Base-by-base conservation (phyloP, 768 basidiomycete genomes). In the Lactifluus pinguis region DNA sequence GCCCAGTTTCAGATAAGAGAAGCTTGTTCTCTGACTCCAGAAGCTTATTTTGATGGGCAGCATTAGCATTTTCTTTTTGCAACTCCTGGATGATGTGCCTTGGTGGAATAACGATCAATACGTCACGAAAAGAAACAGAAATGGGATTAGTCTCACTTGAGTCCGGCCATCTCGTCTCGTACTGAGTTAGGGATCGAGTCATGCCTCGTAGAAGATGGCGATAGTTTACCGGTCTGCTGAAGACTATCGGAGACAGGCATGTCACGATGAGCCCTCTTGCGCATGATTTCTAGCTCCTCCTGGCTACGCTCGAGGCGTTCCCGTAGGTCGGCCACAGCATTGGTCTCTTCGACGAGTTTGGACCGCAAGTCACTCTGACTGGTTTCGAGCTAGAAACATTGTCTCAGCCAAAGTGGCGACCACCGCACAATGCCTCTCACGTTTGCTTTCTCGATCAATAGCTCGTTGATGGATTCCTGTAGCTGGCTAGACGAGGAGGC, bases 81-180 rank as follows among this genome's bases (percentile, higher is more conserved):
- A 97, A 77, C 66, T 93, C 89, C 69, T 91, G 87, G 21, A 97
- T 83, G 67, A 97, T 91, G 68, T 92, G 86, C 72, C 89, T 62
- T 62, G 32, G 32, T 42, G n/a, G 56, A 19, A 62, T 91, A 62
- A 1, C 17, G 55, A 53, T 10, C 49, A 29, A 50, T 60, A 15
- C 30, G 57, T 53, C 11, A 53, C 13, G 45, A 55, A 17, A 38
- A 7, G 47, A 34, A 13, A 30, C 21, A n/a, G 32, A 14, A 41
- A 45, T 15, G 38, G 44, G 34, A 50, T 9, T 52, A 29, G 13
- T 71, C 78, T 29, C 70, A 91, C 89, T 94, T 94, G 44, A 95
- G 80, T 8, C 92, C 92, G 13, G 79, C 83, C 59, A 92, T 83
- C 72, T 94, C 91, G 58, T 89, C 86, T 17, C 71, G 69, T 29